Conservation (phyloP, 2,329 filamentous ascomycete genomes). For the Fusarium lateritium region DNA sequence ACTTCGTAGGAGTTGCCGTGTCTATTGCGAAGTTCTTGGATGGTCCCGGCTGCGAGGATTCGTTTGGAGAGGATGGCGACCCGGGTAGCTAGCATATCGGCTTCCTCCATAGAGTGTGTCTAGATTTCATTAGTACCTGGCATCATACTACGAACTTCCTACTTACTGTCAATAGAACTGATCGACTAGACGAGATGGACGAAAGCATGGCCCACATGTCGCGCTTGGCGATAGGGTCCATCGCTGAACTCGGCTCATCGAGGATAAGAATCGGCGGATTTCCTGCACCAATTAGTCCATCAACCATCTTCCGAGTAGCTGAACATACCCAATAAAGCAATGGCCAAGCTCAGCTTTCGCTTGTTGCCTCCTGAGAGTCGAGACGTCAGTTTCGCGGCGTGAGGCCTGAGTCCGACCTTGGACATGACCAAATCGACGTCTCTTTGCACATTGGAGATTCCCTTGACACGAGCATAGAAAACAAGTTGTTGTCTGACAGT, state of each 20-base stretch:
- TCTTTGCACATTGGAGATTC: conserved; percentile 70
- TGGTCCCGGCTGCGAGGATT: conserved; percentile 85
- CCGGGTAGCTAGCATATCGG: conserved; percentile 76
- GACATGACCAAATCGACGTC: conserved; percentile 65
- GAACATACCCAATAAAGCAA: conserved; percentile 75
- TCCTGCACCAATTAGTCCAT: not conserved
- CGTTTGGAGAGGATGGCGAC: conserved; percentile 82
- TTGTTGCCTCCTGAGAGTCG: conserved; percentile 84
- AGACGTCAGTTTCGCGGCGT: conserved; percentile 73
- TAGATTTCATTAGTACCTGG: not conserved
- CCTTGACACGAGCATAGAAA: conserved; percentile 81
- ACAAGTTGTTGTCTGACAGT: conserved; percentile 79
- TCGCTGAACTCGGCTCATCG: conserved; percentile 80
- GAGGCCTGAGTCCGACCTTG: conserved; percentile 75
- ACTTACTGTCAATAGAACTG: conserved; percentile 73
- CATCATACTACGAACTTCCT: not conserved
- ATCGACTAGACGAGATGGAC: conserved; percentile 75
- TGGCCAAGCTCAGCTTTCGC: conserved; percentile 80
- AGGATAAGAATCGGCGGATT: conserved; percentile 81
- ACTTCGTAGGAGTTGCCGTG: conserved; percentile 83
- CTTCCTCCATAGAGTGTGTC: conserved; percentile 87
- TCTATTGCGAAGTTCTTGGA: conserved; percentile 75
- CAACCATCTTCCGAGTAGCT: fast-evolving
- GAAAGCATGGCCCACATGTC: conserved; percentile 82
- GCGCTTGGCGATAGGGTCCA: conserved; percentile 81